Conservation (phyloP, 306 rosid genomes). For the Quercus agrifolia region DNA sequence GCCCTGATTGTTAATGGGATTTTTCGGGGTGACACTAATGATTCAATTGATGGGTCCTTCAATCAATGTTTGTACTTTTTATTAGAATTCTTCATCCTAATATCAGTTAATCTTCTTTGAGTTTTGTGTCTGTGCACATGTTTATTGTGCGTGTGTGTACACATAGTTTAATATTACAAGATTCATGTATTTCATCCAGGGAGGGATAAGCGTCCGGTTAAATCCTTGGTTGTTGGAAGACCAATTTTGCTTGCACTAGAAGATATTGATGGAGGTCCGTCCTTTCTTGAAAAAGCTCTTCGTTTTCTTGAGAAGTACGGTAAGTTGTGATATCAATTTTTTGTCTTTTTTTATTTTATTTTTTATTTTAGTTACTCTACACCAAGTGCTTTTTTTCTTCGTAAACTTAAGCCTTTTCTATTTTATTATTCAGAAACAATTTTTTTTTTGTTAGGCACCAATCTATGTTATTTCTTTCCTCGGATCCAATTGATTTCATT, state of each 20-base stretch:
- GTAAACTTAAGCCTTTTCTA: background rate
- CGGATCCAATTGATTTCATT: background rate
- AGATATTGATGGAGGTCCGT: slow-evolving; percentile 99
- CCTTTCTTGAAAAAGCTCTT: slow-evolving; percentile 97
- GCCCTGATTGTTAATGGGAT: slow-evolving; percentile 97
- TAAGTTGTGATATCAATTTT: slow-evolving; percentile 37
- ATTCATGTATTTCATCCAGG: slow-evolving; percentile 43
- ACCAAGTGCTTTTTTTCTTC: slow-evolving; percentile 3
- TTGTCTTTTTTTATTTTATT: background rate
- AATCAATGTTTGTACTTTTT: slow-evolving; percentile 74
- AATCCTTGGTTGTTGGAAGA: slow-evolving; percentile 97
- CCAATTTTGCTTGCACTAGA: slow-evolving; percentile 95
- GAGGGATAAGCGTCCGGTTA: slow-evolving; percentile 91
- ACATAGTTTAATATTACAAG: background rate
- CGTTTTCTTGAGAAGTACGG: slow-evolving; percentile 85
- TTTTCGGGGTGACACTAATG: slow-evolving; percentile 75
- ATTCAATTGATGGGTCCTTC: slow-evolving; percentile 85
- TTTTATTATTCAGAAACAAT: background rate
- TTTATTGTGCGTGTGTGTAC: background rate
- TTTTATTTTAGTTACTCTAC: background rate
- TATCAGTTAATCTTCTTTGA: slow-evolving; percentile 10
- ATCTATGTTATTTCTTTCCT: too few species aligned
- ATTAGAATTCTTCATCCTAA: slow-evolving; percentile 10
- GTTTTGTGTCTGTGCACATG: slow-evolving; percentile 1
- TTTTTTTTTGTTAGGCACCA: background rate